These are phyloP conservation scores for Pyrenophora teres DNA, from an alignment of 2,329 filamentous ascomycete genomes.

Conservation along the genomic window DNA sequence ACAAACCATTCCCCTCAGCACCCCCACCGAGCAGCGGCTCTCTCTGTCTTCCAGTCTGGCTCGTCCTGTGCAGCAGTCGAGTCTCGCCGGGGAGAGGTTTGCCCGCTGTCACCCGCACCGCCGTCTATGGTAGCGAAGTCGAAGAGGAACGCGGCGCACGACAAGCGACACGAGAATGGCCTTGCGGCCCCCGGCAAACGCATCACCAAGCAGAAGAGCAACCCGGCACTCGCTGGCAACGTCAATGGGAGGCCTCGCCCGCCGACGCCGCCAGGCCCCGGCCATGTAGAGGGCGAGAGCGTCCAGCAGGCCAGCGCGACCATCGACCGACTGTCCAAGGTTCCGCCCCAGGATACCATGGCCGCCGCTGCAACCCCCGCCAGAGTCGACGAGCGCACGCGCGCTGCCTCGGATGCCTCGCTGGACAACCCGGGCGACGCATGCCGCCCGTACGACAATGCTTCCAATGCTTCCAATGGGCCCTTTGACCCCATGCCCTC, in stretches of 20 bases:
- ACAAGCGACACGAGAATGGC: conserved; percentile 81
- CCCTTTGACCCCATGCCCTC: conserved; percentile 45
- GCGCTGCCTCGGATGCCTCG: conserved; percentile 52
- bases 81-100: conserved; percentile 44
- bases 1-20: conserved; percentile 21
- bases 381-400: conserved; percentile 39
- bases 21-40: conserved; percentile 37
- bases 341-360: conserved; percentile 14
- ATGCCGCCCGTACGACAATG: conserved; percentile 38
- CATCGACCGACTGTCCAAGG: background rate
- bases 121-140: conserved; percentile 56
- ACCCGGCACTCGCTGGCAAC: conserved; percentile 51
- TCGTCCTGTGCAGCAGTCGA: conserved; percentile 52
- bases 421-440: conserved; percentile 47
- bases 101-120: conserved; percentile 38
- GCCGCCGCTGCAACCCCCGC: conserved; percentile 13
- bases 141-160: conserved; percentile 53
- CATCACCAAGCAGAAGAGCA: conserved; percentile 56
- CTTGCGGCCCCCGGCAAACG: conserved; percentile 78
- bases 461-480: conserved; percentile 28
- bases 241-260: conserved; percentile 49
- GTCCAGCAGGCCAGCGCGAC: conserved; percentile 37
- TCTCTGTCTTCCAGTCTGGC: conserved; percentile 52
- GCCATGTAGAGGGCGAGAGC: conserved; percentile 42
- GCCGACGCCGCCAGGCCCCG: conserved; percentile 47